Evolutionary conservation across 257 asterid genomes (phyloP), one percentile per base, ranked within the genome.

Genomic region (Linaria vulgaris): DNA sequence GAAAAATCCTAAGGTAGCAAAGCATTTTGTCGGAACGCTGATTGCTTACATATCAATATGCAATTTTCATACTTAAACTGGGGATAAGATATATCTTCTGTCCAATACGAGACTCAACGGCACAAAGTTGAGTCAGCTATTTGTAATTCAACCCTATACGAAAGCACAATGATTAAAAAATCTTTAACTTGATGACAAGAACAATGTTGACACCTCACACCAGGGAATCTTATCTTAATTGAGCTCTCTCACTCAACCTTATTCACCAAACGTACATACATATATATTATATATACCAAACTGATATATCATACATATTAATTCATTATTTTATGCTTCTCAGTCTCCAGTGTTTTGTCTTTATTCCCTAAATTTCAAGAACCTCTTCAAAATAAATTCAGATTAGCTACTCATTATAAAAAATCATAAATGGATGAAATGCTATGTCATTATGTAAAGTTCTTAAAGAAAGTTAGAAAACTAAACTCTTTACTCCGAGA

Each of bases 201-300:
- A 47, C 53, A 47, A 47, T 23, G 16, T 19, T n/a, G 24, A n/a
- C 21, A 5, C 10, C n/a, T n/a, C n/a, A n/a, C n/a, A n/a, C 11
- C 9, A 46, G 17, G 21, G 22, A n/a, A 57, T 12, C 19, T 57
- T 37, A 57, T 57, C 49, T 57, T 37, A 10, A 34, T 3, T 43
- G 12, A 57, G 39, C 30, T 34, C 21, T 37, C 49, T 57, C 34
- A 57, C 49, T 34, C 39, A 20, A 57, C 49, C 49, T 17, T 34
- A 56, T 27, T 56, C 41, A 19, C 41, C 41, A 34, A 34, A 34
- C 41, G 10, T 34, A 34, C 10, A 3, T 34, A 34, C 5, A 34
- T 7, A 34, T 3, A 34, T 7, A 34, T 4, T 34, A 34, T 34
- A 34, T 34, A 34, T 8, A 34, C 10, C 37, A 3, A 30, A 3